Evolutionary conservation across 768 basidiomycete genomes (phyloP).

Genomic region (Boletus reticulatus): DNA sequence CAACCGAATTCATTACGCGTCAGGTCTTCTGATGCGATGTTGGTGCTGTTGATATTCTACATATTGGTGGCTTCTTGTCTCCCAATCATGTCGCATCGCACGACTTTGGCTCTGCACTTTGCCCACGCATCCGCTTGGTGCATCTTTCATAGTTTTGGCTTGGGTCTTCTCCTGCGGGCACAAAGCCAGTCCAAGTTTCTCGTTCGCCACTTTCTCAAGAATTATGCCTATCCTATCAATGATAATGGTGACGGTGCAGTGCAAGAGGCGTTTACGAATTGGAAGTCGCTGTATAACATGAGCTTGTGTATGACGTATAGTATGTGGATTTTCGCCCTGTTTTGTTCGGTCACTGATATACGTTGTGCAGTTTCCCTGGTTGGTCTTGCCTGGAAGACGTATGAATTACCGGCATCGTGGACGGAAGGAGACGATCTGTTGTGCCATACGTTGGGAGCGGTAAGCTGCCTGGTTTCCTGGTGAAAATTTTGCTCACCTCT

Average conservation of each 20-base stretch:
- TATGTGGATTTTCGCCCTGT: conserved; percentile 31
- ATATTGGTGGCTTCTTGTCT: conserved; percentile 55
- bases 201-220: conserved; percentile 91
- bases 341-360: not conserved
- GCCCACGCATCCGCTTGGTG: conserved; percentile 84
- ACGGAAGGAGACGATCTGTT: conserved; percentile 83
- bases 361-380: conserved; percentile 68
- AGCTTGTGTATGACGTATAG: conserved; percentile 95
- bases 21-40: conserved; percentile 84
- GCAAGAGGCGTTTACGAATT: conserved; percentile 92
- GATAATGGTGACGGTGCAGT: conserved; percentile 75
- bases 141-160: conserved; percentile 81
- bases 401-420: conserved; percentile 81
- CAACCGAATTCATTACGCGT: conserved; percentile 19
- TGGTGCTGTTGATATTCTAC: conserved; percentile 74
- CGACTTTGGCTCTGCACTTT: conserved; percentile 67
- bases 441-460: conserved; percentile 84
- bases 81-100: conserved; percentile 50
- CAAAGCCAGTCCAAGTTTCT: conserved; percentile 87
- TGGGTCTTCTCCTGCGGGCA: conserved; percentile 79
- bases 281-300: conserved; percentile 91
- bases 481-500: conserved; percentile 5
- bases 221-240: conserved; percentile 82
- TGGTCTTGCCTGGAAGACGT: conserved; percentile 88
- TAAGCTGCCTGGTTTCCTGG: conserved; percentile 38